Evolutionary conservation across 345 rosid genomes (phyloP), one percentile per base, ranked within the genome.

Genomic region (Eucalyptus tenuipes): DNA sequence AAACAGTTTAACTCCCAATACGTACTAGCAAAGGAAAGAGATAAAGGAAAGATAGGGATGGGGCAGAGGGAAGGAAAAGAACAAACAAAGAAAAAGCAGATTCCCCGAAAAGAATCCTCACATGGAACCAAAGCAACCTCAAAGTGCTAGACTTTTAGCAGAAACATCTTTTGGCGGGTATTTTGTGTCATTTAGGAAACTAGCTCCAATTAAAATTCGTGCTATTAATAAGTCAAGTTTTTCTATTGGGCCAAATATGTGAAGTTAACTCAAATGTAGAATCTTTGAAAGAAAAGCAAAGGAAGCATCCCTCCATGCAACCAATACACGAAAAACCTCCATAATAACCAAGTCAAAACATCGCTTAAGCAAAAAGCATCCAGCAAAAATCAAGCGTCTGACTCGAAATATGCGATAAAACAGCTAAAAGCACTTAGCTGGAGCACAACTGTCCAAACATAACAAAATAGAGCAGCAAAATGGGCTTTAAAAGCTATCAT

Each of bases 71-170:
- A 92, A 90, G 89, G 93, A 86, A 94, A 94, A 94, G 94, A 92
- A 93, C 82, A 75, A 75, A 71, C 82, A 75, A 75, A 75, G 82
- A 75, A 75, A 75, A 75, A 75, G 82, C 27, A 75, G 96, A 95
- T 96, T 94, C 99, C 88, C 89, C 42, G 10, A 91, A 91, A 92
- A 92, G 91, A 91, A 91, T 88, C 90, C 92, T 91, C 92, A 85
- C 89, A 92, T 94, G 96, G 95, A 93, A 94, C 94, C 89, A 92
- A 95, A 94, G 96, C 93, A 93, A 82, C 86, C 82, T 50, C 86
- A 90, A 90, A 92, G 91, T 68, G 87, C 93, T 92, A 91, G 42
- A 88, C 94, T 91, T 91, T 93, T 47, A 85, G 89, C 89, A 90
- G 90, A 94, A 80, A 95, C 95, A 91, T 91, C 91, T 92, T 96